Conservation (phyloP, 225 moss, liverwort and hornwort genomes). For the Sphagnum tenellum region DNA sequence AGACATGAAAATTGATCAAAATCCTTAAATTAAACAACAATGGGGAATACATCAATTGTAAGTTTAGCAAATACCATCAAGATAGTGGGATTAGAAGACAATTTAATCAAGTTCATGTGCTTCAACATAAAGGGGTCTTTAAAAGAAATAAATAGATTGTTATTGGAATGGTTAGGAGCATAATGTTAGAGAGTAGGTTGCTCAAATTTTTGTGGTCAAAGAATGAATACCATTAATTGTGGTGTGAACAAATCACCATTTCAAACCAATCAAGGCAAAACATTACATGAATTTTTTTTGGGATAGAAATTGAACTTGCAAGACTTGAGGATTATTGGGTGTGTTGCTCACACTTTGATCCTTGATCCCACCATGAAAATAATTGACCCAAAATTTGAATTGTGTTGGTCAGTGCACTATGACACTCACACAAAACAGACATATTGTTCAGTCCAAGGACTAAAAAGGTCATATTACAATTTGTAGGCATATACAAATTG, state of each 20-base stretch:
- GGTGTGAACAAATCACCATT: not conserved
- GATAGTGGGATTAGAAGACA: not conserved
- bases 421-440: too few relatives aligned
- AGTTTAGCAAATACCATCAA: not conserved
- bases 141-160: not conserved
- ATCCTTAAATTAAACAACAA: not conserved
- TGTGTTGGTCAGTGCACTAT: too few relatives aligned
- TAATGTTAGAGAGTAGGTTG: not conserved
- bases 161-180: not conserved
- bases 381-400: too few relatives aligned
- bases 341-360: not conserved
- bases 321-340: not conserved
- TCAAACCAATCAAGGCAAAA: not conserved
- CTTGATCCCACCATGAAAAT: too few relatives aligned
- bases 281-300: not conserved
- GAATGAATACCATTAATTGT: not conserved
- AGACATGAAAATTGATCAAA: not conserved
- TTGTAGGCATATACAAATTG: too few relatives aligned
- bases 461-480: too few relatives aligned
- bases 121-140: not conserved
- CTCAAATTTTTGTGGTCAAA: not conserved
- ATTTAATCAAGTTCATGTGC: not conserved
- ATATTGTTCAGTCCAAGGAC: too few relatives aligned
- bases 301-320: not conserved
- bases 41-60: not conserved